These are phyloP conservation scores for Blastocystis sp. DNA, from an alignment of 352 stramenopile genomes.

Conservation along the genomic window DNA sequence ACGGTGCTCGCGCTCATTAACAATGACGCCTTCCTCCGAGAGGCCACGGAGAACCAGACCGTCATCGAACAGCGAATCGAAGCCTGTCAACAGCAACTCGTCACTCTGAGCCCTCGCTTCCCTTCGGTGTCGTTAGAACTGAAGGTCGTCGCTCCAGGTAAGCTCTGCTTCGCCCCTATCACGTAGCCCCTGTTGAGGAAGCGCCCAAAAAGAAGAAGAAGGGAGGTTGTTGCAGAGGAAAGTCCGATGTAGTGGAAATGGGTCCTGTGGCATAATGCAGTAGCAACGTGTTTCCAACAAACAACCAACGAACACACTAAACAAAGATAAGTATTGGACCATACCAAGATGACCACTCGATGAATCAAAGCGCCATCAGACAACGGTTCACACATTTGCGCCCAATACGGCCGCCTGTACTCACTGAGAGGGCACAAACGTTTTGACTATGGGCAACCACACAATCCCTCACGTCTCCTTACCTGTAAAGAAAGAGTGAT, in stretches of 20 bases:
- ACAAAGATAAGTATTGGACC: constrained; percentile 36
- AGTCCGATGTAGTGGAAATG: constrained; percentile 37
- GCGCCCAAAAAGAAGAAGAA: constrained; percentile 13
- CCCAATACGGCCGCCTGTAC: constrained; percentile 46
- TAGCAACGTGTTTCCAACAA: not conserved
- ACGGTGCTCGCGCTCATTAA: not conserved
- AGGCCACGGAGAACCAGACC: not conserved
- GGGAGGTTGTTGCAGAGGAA: constrained; percentile 40
- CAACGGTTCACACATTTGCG: constrained; percentile 32
- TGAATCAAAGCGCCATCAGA: not conserved
- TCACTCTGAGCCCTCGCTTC: not conserved
- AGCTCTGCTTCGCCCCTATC: not conserved
- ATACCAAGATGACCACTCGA: constrained; percentile 30
- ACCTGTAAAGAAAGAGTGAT: constrained; percentile 13
- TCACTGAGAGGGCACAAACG: constrained; percentile 28
- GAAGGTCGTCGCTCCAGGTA: not conserved
- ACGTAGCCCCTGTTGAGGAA: not conserved
- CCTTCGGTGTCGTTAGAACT: not conserved
- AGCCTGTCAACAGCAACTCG: not conserved
- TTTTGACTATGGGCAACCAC: constrained; percentile 49
- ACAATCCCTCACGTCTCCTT: constrained; percentile 5
- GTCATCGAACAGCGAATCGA: not conserved
- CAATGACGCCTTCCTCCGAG: not conserved
- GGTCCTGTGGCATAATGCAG: constrained; percentile 1
- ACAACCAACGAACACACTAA: constrained; percentile 31